Base-by-base conservation (phyloP, 1,139 yeast species). In the Debaryomyces nepalensis region DNA sequence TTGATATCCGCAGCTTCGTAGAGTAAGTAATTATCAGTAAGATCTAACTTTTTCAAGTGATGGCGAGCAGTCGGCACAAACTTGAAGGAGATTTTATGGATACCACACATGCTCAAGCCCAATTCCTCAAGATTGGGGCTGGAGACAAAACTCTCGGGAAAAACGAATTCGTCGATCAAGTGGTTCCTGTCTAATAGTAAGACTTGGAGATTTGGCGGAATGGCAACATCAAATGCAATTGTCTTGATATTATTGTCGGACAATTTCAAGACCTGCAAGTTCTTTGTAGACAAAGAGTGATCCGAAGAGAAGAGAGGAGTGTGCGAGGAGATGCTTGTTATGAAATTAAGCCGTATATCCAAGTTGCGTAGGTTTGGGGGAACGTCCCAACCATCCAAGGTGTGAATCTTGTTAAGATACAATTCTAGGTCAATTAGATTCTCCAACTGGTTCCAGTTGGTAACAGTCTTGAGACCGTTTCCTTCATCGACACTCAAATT, bases 371-470 rank as follows among this genome's bases (percentile, higher is more conserved):
- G 40, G 18, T 49, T 53, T 2, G 51, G 43, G 0, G 73, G 73
- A 1, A 58, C 54, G 0, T 38, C 12, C 72, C 70, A 66, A 21
- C 45, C 40, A 6, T 50, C 46, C 5, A 68, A 40, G 5, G 44
- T 26, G 4, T 44, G 12, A 7, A 68, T 55, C 4, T 39, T n/a
- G 44, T 66, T 67, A 23, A 46, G 51, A 34, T 47, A 58, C 9
- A 66, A 42, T 26, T 62, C 65, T 18, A 68, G 48, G 5, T 60
- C 63, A 1, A 37, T 42, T 16, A 68, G 47, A 26, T 57, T 55
- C 0, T 39, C 41, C 43, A 68, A 50, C 3, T 53, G 50, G 4
- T 37, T 39, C 73, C 74, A 68, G 31, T 48, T 40, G 12, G 51
- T 19, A 5, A 33, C 30, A 5, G 16, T 9, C 9, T 30, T 31